Base-by-base conservation (phyloP, 202 grass and related monocot genomes). In the Saccharum hybrid region DNA sequence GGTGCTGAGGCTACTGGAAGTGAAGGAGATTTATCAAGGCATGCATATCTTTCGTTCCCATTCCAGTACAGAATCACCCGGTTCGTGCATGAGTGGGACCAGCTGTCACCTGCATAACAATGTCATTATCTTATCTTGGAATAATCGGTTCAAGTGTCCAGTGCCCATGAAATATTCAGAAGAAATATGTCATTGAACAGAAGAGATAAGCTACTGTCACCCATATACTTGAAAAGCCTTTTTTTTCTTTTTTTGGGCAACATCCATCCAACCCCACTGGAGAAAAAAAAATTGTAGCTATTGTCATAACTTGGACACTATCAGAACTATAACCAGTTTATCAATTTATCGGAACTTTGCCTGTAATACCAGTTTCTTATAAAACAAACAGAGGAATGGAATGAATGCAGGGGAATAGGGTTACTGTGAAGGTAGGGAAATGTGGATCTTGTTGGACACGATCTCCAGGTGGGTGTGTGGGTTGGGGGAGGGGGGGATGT, bases 21-120 rank as follows among this genome's bases (percentile, higher is more conserved):
- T 11, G 92, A 98, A 63, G 93, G 96, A 18, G 92, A 95, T 72
- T 95, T 95, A 7, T 98, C 96, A 37, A 98, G 88, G 49, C 90
- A 79, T 6, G 90, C 94, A 79, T 71, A 87, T 21, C 94, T 69
- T 33, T 88, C 79, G 18, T 90, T 89, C 39, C 92, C 91, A 21
- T 93, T 93, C 92, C 92, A 93, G 66, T 98, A 88, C 28, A 98
- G 66, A 83, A 95, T 95, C 63, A 98, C 39, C 28, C 90, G 85
- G 72, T 93, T 98, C 74, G 92, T 95, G 92, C 87, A 90, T 9
- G 90, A 89, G 86, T 94, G 96, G 56, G 96, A 95, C 96, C 92
- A 98, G 63, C 89, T 95, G 87, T 98, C 96, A 89, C 92, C 89
- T 98, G 82, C 74, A 72, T 74, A 86, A 68, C 9, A 87, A 72